Evolutionary conservation across 352 stramenopile species (phyloP).

Genomic region (Phytophthora capsici): DNA sequence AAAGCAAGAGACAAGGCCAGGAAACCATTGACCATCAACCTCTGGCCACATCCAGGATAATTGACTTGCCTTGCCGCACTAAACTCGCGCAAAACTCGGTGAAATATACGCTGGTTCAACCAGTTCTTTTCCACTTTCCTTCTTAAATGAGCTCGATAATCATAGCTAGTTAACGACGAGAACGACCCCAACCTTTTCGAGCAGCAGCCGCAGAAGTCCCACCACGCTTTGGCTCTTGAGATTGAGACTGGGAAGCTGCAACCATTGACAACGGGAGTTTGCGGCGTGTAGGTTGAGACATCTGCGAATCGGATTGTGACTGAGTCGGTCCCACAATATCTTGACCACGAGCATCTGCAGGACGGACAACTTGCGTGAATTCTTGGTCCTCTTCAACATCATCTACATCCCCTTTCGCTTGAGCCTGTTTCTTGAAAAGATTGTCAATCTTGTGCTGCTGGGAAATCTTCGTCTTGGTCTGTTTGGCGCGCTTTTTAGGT

Average conservation of each 20-base stretch:
- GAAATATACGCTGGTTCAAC: constrained; percentile 26
- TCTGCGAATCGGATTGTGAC: constrained; percentile 53
- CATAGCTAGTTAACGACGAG: constrained; percentile 33
- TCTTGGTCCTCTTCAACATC: constrained; percentile 77
- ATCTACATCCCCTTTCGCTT: constrained; percentile 41
- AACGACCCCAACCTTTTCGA: constrained; percentile 74
- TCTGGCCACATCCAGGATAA: not conserved
- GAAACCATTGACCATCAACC: constrained; percentile 4
- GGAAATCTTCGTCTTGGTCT: constrained; percentile 35
- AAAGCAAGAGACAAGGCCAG: not conserved
- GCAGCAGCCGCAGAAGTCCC: constrained; percentile 31
- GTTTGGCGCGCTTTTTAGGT: constrained; percentile 21
- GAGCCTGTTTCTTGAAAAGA: constrained; percentile 56
- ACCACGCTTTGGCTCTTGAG: constrained; percentile 30
- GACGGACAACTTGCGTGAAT: constrained; percentile 59
- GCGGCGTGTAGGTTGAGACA: constrained; percentile 52
- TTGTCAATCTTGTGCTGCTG: constrained; percentile 69
- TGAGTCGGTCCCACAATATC: constrained; percentile 35
- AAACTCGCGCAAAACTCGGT: constrained; percentile 9
- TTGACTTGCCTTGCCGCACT: not conserved
- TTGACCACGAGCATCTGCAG: constrained; percentile 7
- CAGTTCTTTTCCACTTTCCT: constrained; percentile 13
- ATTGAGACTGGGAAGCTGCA: constrained; percentile 57
- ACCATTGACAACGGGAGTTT: constrained; percentile 82
- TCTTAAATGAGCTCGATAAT: constrained; percentile 5